Conservation (phyloP, 2,329 filamentous ascomycete genomes). For the Aphanocladium album region DNA sequence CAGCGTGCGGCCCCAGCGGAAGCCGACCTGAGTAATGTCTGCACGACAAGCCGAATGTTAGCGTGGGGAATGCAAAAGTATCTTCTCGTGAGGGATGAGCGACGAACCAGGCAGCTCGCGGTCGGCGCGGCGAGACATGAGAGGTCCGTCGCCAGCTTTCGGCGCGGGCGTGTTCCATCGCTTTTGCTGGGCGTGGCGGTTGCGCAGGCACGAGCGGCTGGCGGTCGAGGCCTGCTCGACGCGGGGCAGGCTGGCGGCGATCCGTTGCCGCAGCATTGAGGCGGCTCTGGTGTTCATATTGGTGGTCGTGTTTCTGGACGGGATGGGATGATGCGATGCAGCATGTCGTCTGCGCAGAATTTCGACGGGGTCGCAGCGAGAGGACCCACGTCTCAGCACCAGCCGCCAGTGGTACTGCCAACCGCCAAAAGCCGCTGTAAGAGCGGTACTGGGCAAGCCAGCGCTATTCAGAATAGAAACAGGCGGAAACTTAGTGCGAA, state of each 20-base stretch:
- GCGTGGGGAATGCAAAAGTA: too few species aligned
- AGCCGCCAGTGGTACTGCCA: background rate
- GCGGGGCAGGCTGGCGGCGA: background rate
- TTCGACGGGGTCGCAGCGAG: background rate
- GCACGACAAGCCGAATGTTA: conserved; percentile 2
- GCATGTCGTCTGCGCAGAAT: background rate
- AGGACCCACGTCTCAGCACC: background rate
- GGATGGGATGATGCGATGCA: background rate
- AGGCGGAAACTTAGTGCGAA: too few species aligned
- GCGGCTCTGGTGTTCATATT: background rate
- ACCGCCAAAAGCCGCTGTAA: too few species aligned
- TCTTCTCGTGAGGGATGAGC: background rate
- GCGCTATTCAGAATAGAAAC: too few species aligned
- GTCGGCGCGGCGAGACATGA: conserved; percentile 61
- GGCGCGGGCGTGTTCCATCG: conserved; percentile 51
- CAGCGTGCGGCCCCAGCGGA: conserved; percentile 66
- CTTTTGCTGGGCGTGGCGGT: conserved; percentile 29
- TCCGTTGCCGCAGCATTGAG: conserved; percentile 4
- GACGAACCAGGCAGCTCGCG: conserved; percentile 58
- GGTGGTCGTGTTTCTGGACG: background rate
- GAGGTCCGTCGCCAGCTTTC: conserved; percentile 54
- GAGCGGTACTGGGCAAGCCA: too few species aligned
- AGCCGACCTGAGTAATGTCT: conserved; percentile 40
- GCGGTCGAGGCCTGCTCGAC: background rate
- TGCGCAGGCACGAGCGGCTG: conserved; percentile 12